Conservation (phyloP, 345 rosid species). For the Syzygium oleosum region DNA sequence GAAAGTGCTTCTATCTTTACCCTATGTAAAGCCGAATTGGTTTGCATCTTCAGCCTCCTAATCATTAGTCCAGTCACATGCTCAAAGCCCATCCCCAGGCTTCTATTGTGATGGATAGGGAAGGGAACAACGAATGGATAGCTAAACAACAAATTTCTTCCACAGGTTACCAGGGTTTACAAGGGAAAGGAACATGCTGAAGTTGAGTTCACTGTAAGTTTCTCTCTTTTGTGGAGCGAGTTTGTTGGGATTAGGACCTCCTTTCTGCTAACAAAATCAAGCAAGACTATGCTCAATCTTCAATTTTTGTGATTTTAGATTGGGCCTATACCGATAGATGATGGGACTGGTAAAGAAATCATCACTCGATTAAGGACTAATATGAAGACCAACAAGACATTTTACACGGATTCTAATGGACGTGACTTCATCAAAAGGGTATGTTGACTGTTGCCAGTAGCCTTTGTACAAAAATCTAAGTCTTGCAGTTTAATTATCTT, state of each 20-base stretch:
- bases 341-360: constrained; percentile 86
- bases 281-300: neutral
- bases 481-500: neutral
- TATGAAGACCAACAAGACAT: constrained; percentile 71
- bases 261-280: neutral
- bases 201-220: constrained; percentile 80
- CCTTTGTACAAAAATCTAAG: neutral
- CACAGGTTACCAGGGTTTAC: constrained; percentile 77
- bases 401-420: constrained; percentile 92
- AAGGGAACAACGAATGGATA: neutral
- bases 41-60: neutral
- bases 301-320: constrained; percentile 29
- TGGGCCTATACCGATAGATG: constrained; percentile 89
- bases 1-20: neutral
- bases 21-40: neutral
- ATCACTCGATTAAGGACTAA: constrained; percentile 57
- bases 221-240: neutral
- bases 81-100: neutral
- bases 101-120: neutral
- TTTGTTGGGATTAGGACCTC: neutral
- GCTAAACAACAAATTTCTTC: neutral
- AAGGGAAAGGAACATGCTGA: constrained; percentile 84
- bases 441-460: constrained; percentile 4
- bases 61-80: neutral
- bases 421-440: constrained; percentile 93